phyloP scores from a whole-genome alignment of 306 rosid species.

The Pyrus pyrifolia region DNA sequence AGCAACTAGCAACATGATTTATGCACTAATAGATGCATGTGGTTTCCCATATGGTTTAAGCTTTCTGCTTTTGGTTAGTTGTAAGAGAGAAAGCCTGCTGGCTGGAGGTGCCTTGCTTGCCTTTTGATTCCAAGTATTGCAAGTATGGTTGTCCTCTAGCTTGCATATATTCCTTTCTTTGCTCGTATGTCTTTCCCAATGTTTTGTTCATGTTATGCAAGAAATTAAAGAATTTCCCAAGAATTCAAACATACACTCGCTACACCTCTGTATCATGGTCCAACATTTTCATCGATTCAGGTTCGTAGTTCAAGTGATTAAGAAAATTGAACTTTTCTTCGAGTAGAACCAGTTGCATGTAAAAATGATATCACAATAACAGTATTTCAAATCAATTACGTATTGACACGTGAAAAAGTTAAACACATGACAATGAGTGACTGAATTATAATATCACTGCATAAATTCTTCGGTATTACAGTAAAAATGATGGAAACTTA shows the following conservation, averaged over 20 bases:
- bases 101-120: conserved; percentile 15
- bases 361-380: too few relatives aligned
- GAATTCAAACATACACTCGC: not conserved
- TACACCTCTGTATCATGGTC: too few relatives aligned
- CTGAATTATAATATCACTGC: too few relatives aligned
- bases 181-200: not conserved
- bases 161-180: conserved; percentile 21
- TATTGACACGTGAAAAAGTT: not conserved
- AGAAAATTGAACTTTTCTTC: too few relatives aligned
- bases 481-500: not conserved
- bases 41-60: not conserved
- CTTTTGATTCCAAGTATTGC: not conserved
- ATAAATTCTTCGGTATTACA: not conserved
- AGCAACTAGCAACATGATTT: not conserved
- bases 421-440: too few relatives aligned
- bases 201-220: not conserved
- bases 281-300: too few relatives aligned
- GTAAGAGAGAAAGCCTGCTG: not conserved
- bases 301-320: too few relatives aligned
- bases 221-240: not conserved
- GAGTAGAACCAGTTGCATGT: too few relatives aligned
- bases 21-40: not conserved
- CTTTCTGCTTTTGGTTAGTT: not conserved
- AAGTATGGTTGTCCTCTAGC: not conserved
- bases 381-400: too few relatives aligned